A percentile compares a stretch with the other conserved stretches of the same genome.
phyloP scores from a whole-genome alignment of 2,329 filamentous ascomycete genomes.

The Gaeumannomyces sp. region DNA sequence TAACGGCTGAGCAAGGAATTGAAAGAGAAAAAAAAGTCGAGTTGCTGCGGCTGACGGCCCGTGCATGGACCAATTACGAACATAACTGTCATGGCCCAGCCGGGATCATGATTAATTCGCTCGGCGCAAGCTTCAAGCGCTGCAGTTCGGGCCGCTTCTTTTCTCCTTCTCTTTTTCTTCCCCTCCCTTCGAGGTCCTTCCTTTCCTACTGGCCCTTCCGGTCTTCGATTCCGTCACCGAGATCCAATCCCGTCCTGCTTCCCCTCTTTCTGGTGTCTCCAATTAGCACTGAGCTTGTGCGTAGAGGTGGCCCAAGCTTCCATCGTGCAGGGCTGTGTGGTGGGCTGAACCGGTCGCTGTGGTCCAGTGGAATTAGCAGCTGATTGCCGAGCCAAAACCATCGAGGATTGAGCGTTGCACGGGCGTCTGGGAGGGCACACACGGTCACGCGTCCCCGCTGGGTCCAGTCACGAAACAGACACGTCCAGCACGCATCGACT shows the following conservation, averaged over 20 bases:
- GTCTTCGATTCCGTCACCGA: no score
- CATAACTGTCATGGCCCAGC: not conserved
- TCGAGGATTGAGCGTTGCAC: no score
- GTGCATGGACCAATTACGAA: not conserved
- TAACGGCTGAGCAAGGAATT: not conserved
- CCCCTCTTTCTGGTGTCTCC: no score
- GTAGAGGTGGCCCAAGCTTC: not conserved
- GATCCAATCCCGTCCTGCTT: no score
- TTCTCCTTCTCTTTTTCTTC: not conserved
- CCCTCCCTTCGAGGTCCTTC: not conserved
- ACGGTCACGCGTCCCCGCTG: not conserved
- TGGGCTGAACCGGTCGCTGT: not conserved
- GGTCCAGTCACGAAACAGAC: conserved; percentile 21
- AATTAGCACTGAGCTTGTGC: no score
- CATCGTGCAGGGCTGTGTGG: not conserved
- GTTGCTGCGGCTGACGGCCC: not conserved
- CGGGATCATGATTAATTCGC: not conserved
- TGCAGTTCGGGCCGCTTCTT: not conserved
- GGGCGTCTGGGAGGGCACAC: not conserved
- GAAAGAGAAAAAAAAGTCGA: not conserved
- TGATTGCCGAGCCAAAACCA: no score
- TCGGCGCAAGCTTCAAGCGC: not conserved
- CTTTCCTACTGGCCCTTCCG: not conserved
- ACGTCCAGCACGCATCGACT: conserved; percentile 16
- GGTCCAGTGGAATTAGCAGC: not conserved